Conservation (phyloP, 2,329 filamentous ascomycete genomes). For the Pestalotiopsis fici region DNA sequence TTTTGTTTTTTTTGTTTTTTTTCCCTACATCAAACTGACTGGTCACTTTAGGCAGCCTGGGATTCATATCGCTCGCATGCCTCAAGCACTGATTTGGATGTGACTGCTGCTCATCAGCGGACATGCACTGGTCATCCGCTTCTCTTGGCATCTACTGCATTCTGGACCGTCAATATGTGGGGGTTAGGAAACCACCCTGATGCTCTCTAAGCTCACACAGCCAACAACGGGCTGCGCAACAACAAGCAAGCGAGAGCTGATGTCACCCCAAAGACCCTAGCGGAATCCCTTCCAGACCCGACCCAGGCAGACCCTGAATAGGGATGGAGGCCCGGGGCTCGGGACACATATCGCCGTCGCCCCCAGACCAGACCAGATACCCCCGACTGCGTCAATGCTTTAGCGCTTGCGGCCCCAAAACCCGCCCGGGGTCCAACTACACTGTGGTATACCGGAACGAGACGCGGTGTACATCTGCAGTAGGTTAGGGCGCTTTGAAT, state of each 20-base stretch:
- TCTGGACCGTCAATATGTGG: constrained; percentile 2
- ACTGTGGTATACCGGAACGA: background rate
- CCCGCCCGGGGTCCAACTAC: background rate
- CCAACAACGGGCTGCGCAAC: background rate
- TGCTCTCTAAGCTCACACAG: background rate
- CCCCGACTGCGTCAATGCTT: background rate
- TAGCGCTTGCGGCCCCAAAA: background rate
- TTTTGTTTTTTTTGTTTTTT: too few relatives aligned
- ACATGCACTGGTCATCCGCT: background rate
- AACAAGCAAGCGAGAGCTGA: background rate
- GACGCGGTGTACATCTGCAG: background rate
- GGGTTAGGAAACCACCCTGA: background rate
- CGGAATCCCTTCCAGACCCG: background rate
- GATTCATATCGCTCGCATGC: background rate
- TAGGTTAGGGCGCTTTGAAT: background rate
- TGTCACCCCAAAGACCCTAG: background rate
- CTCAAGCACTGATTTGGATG: background rate
- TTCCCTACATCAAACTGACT: background rate
- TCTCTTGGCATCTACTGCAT: constrained; percentile 13
- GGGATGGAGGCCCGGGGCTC: background rate
- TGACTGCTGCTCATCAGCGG: background rate
- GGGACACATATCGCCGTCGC: background rate
- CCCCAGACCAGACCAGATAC: background rate
- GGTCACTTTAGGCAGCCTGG: background rate
- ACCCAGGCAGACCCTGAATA: background rate